Base-by-base conservation (phyloP, 2,329 filamentous ascomycete species). In the Aschersonia sp. region DNA sequence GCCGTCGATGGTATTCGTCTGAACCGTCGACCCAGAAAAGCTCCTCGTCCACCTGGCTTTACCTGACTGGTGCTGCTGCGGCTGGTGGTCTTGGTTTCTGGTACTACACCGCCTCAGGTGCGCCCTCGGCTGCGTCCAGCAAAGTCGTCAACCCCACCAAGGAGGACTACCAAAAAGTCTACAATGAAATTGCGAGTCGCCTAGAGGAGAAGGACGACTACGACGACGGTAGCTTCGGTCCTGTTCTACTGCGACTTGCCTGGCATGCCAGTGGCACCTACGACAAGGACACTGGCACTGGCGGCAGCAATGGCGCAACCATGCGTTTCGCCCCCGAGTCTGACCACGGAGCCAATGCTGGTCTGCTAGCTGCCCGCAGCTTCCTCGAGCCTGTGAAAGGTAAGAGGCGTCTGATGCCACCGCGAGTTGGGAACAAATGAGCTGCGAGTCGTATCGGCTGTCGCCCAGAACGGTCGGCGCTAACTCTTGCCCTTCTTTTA, bases 211-310 rank as follows among this genome's bases (percentile, higher is more conserved):
- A 94, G 63, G 87, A 92, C 58, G 84, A 96, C 56, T 97, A 97
- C 65, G 91, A 97, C 61, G 91, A 98, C 65, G 91, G 92, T 57
- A 92, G 85, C 72, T 97, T 94, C 64, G 91, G 89, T 49, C 92
- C 91, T 31, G 89, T 97, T 51, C 74, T 97, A 49, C 70, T 97
- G 54, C 81, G 91, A 59, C 78, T 97, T 56, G 91, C 88, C 52
- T 97, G 92, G 91, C 92, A 97, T 72, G 82, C 84, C 55, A 89
- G 83, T 57, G 91, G 91, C 57, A 98, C 91, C 58, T 97, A 84
- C 61, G 91, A 97, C 64, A 85, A 84, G 71, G 78, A 78, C 61
- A 95, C 89, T 30, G 77, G 78, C 54, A 97, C 91, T 44, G 92
- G 91, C 59, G 91, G 91, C 56, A 91, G 85, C 74, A 95, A 97